Evolutionary conservation across 495 filamentous ascomycete species (phyloP), one percentile per base, ranked within the genome.

Genomic region (Aspergillus carlsbadensis): DNA sequence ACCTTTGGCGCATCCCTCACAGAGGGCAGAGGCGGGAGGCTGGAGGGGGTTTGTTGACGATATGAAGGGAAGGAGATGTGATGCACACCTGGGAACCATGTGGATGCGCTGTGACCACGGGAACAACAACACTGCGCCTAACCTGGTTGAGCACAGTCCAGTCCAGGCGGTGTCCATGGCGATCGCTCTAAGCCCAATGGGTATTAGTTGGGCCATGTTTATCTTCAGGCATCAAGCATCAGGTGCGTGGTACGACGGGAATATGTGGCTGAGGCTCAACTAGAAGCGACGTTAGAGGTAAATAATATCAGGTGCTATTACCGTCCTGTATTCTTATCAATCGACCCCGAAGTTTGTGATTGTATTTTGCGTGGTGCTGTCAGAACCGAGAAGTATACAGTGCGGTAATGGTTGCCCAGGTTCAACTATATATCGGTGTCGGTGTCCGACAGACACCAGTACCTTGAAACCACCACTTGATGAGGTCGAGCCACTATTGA

Each of bases 1-100:
- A 60, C 64, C 58, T 58, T 50, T 18, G 15, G 26, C 47, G 41
- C 55, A 50, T 53, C 64, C 64, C 64, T 66, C 64, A 59, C 64
- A 63, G 64, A 66, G 64, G 64, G 64, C 22, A 31, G 41, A 33
- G 52, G 35, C 34, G 22, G 52, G 35, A 33, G 37, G 49, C 47
- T 40, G 37, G 50, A 45, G 40, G 36, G 42, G 47, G 47, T 44
- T 54, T 48, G 46, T 47, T 56, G 41, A 48, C 37, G 54, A 46
- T 65, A 33, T 57, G 54, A 54, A 29, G 61, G 22, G 42, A 33
- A 26, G 33, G 52, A 55, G 52, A 51, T 40, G 45, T 51, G 52
- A 52, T 51, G 43, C 47, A 60, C 42, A 44, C 26, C 14, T 58
- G 58, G 53, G 45, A 48, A 57, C 31, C 56, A 58, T 52, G 56